phyloP scores from a whole-genome alignment of 768 basidiomycete species.

The Nidularia sp. region DNA sequence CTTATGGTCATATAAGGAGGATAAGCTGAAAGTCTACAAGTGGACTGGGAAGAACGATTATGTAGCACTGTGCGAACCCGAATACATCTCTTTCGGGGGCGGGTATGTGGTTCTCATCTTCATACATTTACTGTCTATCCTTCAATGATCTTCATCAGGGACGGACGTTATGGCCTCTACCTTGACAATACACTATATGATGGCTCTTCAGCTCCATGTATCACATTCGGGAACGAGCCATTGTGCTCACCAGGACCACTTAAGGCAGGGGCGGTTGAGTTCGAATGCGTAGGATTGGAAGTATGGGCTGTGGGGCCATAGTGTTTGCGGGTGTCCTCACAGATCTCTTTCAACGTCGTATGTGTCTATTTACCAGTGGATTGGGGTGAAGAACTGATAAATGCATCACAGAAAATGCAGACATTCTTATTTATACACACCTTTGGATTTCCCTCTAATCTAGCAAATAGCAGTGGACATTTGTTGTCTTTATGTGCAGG shows the following conservation, averaged over 20 bases:
- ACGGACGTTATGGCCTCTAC: conserved; percentile 86
- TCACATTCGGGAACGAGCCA: conserved; percentile 84
- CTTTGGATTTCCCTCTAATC: too few relatives aligned
- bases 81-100: conserved; percentile 85
- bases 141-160: conserved; percentile 36
- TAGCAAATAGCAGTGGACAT: too few relatives aligned
- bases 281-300: conserved; percentile 90
- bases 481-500: too few relatives aligned
- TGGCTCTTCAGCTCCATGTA: conserved; percentile 81
- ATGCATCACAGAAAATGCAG: too few relatives aligned
- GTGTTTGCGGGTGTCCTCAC: background rate
- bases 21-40: conserved; percentile 56
- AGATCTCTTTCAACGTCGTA: too few relatives aligned
- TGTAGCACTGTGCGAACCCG: conserved; percentile 79
- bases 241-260: conserved; percentile 54
- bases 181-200: conserved; percentile 77
- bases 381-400: background rate
- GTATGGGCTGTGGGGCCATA: conserved; percentile 76
- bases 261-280: conserved; percentile 52
- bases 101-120: conserved; percentile 52
- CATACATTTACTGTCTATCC: background rate
- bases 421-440: too few relatives aligned
- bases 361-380: too few relatives aligned
- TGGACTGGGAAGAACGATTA: conserved; percentile 92
- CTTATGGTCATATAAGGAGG: conserved; percentile 61